A percentile compares a stretch with the other conserved stretches of the same genome.
phyloP scores from a whole-genome alignment of 352 stramenopile genomes.

The Thalassiosira livingstoniorum region DNA sequence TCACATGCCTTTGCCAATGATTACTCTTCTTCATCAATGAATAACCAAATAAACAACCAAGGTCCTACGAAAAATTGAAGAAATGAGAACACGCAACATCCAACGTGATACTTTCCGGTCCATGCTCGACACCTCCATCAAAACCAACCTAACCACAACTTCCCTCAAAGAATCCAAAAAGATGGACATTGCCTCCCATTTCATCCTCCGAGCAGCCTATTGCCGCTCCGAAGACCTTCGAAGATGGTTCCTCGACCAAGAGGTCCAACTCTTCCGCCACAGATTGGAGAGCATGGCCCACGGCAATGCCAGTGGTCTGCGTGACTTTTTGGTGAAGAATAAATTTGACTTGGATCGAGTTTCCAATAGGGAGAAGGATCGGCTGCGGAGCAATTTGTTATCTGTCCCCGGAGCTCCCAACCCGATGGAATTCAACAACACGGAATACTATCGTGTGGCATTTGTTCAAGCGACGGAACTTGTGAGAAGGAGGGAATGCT shows the following conservation, averaged over 20 bases:
- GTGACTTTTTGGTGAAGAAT: constrained; percentile 50
- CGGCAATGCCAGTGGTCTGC: constrained; percentile 5
- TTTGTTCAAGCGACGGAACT: constrained; percentile 97
- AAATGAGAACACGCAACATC: constrained; percentile 83
- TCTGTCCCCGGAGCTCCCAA: constrained; percentile 54
- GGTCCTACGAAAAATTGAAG: constrained; percentile 89
- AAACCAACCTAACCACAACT: constrained; percentile 47
- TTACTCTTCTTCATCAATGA: no score
- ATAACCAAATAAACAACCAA: no score
- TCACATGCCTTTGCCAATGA: no score
- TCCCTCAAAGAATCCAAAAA: constrained; percentile 82
- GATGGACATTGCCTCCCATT: constrained; percentile 92
- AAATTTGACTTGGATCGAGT: constrained; percentile 80
- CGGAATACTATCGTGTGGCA: constrained; percentile 94
- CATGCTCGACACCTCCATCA: constrained; percentile 67
- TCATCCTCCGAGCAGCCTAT: constrained; percentile 97
- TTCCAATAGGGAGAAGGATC: constrained; percentile 87
- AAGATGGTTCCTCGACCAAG: constrained; percentile 96
- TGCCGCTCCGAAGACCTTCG: constrained; percentile 97
- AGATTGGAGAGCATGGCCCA: constrained; percentile 69
- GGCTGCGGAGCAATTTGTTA: constrained; percentile 70
- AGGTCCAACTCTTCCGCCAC: constrained; percentile 94
- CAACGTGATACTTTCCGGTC: constrained; percentile 67
- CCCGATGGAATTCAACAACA: constrained; percentile 61
- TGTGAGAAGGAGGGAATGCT: constrained; percentile 90